Conservation (phyloP, 2,329 filamentous ascomycete genomes). For the Fusarium beomiforme region DNA sequence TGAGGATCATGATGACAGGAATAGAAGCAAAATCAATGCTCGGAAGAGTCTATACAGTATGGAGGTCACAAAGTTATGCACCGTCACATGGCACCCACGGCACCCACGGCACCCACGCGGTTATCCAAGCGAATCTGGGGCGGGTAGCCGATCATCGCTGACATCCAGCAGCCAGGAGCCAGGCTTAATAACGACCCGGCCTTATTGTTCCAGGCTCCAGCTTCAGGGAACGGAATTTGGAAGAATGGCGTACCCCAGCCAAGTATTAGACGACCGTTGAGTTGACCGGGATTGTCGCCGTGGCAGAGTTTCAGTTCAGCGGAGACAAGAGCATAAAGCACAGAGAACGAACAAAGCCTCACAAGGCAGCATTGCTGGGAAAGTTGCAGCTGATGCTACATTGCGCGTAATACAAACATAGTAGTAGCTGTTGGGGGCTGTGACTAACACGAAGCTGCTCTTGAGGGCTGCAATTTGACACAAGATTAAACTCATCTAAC, state of each 20-base stretch:
- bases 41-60: constrained; percentile 1
- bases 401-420: too few relatives aligned
- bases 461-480: constrained; percentile 6
- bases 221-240: not conserved
- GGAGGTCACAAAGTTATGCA: constrained; percentile 33
- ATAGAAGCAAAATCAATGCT: constrained; percentile 9
- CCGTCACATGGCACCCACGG: constrained; percentile 5
- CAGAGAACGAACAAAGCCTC: not conserved
- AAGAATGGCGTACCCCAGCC: not conserved
- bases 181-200: not conserved
- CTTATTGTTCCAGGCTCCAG: constrained; percentile 15
- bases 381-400: not conserved
- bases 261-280: not conserved
- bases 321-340: constrained; percentile 3
- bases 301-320: constrained; percentile 29
- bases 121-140: constrained; percentile 37
- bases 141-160: constrained; percentile 41
- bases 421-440: not conserved
- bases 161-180: not conserved
- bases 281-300: constrained; percentile 14
- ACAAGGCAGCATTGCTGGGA: not conserved
- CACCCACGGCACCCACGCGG: constrained; percentile 3
- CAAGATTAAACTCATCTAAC: constrained; percentile 24
- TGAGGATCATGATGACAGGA: not conserved
- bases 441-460: not conserved